Base-by-base conservation (phyloP, 495 filamentous ascomycete genomes). In the Neurospora terricola region DNA sequence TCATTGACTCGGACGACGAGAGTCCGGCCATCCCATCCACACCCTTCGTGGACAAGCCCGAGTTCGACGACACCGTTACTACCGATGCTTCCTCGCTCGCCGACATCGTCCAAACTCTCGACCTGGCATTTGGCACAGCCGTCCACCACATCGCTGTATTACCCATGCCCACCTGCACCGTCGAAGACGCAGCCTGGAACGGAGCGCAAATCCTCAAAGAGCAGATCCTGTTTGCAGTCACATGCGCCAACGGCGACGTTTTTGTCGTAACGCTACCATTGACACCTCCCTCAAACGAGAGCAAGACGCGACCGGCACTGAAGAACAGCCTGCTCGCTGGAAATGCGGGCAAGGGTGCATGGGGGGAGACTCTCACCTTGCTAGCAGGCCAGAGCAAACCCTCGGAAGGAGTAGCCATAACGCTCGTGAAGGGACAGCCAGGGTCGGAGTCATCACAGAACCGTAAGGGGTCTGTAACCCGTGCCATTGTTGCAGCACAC, bases 1-100 rank as follows among this genome's bases (percentile, higher is more conserved):
- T 93, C 43, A 87, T 93, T 48, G 91, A 93, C 78, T 94, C 92
- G 0, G 92, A 96, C 74, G 92, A 94, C 40, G 93, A 95, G 69
- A 81, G 82, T 12, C 71, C 81, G 5, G 72, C 75, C 36, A 75
- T 75, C 9, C 36, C 75, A 6, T 18, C 75, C 9, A 71, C 74
- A 4, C 37, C 76, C 1, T 85, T 84, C 62, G 76, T 81, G 66
- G 82, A 85, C 74, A 80, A 87, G 71, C 85, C 86, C 66, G 79
- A 86, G 36, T 84, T 86, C 69, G 81, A 87, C 73, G 84, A 88
- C 70, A 77, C 75, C 43, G 71, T 81, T 71, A 77, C 78, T 48
- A 73, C 85, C 84, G 71, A 69, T 42, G 70, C 88, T 77, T 80
- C 87, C n/a, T 16, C 72, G 38, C 75, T 76, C 84, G 80, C 83